Evolutionary conservation across 2,329 filamentous ascomycete genomes (phyloP).

Genomic region (Trichoderma atroviride): DNA sequence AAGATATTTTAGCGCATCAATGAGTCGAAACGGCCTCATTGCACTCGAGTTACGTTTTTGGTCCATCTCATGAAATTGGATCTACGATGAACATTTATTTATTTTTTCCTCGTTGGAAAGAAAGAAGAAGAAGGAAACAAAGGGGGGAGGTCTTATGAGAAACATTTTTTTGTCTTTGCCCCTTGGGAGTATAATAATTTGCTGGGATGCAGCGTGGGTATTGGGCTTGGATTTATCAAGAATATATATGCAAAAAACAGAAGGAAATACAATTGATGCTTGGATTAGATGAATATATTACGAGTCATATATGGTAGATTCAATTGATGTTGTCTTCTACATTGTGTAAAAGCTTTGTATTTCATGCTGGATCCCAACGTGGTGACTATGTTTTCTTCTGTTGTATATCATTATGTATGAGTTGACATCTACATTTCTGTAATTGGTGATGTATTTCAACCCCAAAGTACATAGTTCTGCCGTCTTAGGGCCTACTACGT

Average conservation of each 20-base stretch:
- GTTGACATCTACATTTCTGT: too few relatives aligned
- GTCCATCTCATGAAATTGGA: conserved; percentile 6
- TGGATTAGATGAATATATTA: neutral
- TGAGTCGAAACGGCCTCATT: neutral
- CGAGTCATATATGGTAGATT: neutral
- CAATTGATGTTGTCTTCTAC: neutral
- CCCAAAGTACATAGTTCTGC: too few relatives aligned
- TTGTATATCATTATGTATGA: neutral
- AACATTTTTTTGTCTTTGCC: neutral
- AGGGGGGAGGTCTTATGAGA: neutral
- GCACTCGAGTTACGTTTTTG: neutral
- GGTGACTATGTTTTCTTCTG: neutral
- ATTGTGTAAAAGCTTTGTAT: neutral
- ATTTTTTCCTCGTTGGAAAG: neutral
- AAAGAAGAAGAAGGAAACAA: neutral
- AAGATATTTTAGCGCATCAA: conserved; percentile 14
- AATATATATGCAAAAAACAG: neutral
- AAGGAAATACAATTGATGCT: neutral
- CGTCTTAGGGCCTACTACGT: too few relatives aligned
- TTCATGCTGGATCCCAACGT: neutral
- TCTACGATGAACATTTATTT: neutral
- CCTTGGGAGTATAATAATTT: conserved; percentile 16
- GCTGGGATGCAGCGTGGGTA: conserved; percentile 1
- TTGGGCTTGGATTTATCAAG: conserved; percentile 6
- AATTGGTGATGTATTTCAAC: too few relatives aligned